A percentile compares a stretch with the other conserved stretches of the same genome.
phyloP scores from a whole-genome alignment of 2,329 filamentous ascomycete genomes.

The Pseudopithomyces maydicus region DNA sequence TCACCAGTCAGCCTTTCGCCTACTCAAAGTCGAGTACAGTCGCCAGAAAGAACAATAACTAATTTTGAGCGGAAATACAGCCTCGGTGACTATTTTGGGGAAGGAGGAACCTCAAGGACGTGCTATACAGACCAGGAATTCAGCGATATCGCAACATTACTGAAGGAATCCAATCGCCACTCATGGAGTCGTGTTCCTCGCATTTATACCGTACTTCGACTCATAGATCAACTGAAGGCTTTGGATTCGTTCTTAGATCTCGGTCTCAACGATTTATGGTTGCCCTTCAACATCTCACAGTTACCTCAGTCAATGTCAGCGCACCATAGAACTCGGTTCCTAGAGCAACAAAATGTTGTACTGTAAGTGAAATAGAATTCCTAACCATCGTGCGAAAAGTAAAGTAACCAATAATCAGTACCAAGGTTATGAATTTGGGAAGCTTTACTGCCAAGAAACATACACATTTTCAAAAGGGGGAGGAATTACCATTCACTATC shows the following conservation, averaged over 20 bases:
- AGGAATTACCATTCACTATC: background rate
- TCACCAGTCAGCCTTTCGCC: no score
- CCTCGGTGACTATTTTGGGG: background rate
- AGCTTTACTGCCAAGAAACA: background rate
- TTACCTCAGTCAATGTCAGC: slow-evolving; percentile 3
- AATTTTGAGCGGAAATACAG: no score
- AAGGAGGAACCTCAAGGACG: background rate
- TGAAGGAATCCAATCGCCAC: background rate
- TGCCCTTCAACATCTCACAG: slow-evolving; percentile 6
- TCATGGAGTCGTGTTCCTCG: background rate
- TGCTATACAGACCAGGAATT: background rate
- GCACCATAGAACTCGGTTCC: slow-evolving; percentile 3
- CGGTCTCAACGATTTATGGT: slow-evolving; percentile 9
- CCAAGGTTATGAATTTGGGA: background rate
- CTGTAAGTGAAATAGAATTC: slow-evolving; percentile 7
- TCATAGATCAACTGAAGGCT: slow-evolving; percentile 3
- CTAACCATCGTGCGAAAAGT: background rate
- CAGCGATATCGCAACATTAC: background rate
- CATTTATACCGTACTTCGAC: background rate
- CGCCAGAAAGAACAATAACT: no score
- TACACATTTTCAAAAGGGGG: background rate
- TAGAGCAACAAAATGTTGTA: slow-evolving; percentile 7
- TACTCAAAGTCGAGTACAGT: no score
- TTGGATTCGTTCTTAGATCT: slow-evolving; percentile 6
- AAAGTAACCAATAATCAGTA: background rate